Percentiles rank a stretch among this genome's conserved stretches.
Evolutionary conservation across 106 monocot species (phyloP).

Genomic region (Dendrobium chrysotoxum): DNA sequence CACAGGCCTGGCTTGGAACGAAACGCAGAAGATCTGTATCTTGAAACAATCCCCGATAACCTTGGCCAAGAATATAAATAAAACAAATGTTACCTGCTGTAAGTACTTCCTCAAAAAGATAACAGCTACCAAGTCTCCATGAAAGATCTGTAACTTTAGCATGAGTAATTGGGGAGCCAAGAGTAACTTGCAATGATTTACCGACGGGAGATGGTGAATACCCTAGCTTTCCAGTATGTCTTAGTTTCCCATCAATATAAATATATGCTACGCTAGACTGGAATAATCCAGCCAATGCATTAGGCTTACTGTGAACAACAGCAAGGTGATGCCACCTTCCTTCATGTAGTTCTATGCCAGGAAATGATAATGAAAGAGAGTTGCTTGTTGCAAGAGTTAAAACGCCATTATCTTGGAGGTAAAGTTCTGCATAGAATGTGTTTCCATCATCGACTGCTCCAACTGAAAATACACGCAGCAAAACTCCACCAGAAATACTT

Average conservation of each 20-base stretch:
- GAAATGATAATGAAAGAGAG: conserved; percentile 72
- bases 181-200: conserved; percentile 80
- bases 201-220: conserved; percentile 90
- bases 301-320: conserved; percentile 96
- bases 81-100: conserved; percentile 87
- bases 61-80: conserved; percentile 96
- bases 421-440: conserved; percentile 71
- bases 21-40: conserved; percentile 91
- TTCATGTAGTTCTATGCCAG: conserved; percentile 76
- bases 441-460: conserved; percentile 75
- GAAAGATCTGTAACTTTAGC: conserved; percentile 65
- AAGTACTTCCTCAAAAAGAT: conserved; percentile 97
- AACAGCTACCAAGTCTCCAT: conserved; percentile 86
- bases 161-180: conserved; percentile 61
- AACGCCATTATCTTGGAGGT: conserved; percentile 75
- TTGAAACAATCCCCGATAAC: conserved; percentile 92
- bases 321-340: conserved; percentile 97
- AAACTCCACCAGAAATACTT: conserved; percentile 29
- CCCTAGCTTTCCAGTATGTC: conserved; percentile 92
- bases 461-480: conserved; percentile 84
- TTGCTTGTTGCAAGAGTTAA: conserved; percentile 90
- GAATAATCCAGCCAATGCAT: conserved; percentile 93
- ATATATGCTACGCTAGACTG: conserved; percentile 89
- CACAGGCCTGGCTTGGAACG: conserved; percentile 93
- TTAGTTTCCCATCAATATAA: conserved; percentile 86